Evolutionary conservation across 345 rosid species (phyloP), one percentile per base, ranked within the genome.

Genomic region (Syzygium jambos): DNA sequence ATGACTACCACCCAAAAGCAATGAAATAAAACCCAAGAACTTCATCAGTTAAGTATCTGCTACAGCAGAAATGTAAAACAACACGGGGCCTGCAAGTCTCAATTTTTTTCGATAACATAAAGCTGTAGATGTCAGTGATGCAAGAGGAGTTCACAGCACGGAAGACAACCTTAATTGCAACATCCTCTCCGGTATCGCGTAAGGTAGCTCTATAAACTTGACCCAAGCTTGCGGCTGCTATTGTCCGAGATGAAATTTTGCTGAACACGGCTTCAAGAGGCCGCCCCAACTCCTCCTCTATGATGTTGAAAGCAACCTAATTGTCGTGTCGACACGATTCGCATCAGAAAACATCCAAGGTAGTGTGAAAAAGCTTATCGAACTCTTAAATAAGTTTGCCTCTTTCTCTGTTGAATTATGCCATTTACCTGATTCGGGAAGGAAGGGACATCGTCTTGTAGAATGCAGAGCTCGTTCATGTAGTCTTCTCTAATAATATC

Each of bases 191-290:
- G 1, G 98, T 91, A 59, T 93, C 92, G 78, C 93, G 93, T 87
- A 97, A 92, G 85, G 99, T 97, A 91, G 99, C 99, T 88, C 98
- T 93, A 89, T 97, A 97, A 90, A 97, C 99, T 94, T 97, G 98
- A 84, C 99, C 99, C 90, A 96, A 92, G 88, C 99, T 96, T 56
- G 99, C 99, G 88, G 99, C 99, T 52, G 99, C 99, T 87, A 97
- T 97, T 6, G 99, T 97, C 73, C 63, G 90, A 21, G 98, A 88
- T 25, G 98, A 95, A 91, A 97, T 97, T 91, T 96, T 93, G 92
- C 95, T 94, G 91, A 97, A 97, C 21, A 97, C 85, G 25, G 94
- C 93, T 92, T 97, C 99, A 83, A 97, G 95, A 56, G 99, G 98
- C 89, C 88, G 95, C 84, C 98, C 97, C 91, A 95, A 88, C 90